A percentile compares a stretch with the other conserved stretches of the same genome.
Conservation (phyloP, 1,139 yeast genomes). For the Candida gigantensis region DNA sequence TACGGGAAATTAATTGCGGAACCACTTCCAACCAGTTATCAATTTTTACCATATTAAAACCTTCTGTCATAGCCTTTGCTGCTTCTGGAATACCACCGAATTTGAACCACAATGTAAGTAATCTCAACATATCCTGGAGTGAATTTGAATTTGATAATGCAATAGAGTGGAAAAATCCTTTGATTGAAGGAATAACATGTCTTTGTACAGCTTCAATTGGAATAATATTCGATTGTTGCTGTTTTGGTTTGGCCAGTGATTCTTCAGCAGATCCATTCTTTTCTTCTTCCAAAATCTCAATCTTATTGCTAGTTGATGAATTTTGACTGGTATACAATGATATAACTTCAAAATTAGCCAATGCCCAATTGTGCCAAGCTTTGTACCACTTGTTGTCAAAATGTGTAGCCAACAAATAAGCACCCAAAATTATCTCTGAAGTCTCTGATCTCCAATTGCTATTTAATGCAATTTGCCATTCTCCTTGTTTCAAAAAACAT, state of each 20-base stretch:
- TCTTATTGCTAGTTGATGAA: conserved; percentile 22
- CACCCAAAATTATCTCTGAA: conserved; percentile 79
- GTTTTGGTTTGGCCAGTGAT: conserved; percentile 16
- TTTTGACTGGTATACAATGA: conserved; percentile 57
- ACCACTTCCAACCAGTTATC: conserved; percentile 95
- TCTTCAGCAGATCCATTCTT: conserved; percentile 23
- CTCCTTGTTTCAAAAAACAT: conserved; percentile 96
- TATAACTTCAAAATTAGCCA: conserved; percentile 94
- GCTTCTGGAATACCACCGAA: conserved; percentile 94
- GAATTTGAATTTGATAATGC: conserved; percentile 85
- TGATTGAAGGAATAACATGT: conserved; percentile 92
- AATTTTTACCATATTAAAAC: conserved; percentile 83
- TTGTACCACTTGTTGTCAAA: conserved; percentile 94
- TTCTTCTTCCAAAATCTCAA: conserved; percentile 16
- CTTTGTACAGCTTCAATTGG: conserved; percentile 68
- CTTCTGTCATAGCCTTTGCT: conserved; percentile 87
- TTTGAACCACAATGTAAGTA: conserved; percentile 91
- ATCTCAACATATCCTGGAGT: conserved; percentile 86
- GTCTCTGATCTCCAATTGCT: conserved; percentile 81
- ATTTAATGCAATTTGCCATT: conserved; percentile 89
- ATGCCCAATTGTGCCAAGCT: conserved; percentile 99
- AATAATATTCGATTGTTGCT: conserved; percentile 26
- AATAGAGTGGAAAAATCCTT: conserved; percentile 94
- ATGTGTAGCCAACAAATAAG: conserved; percentile 90
- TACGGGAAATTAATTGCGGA: conserved; percentile 93